Evolutionary conservation across 768 basidiomycete species (phyloP).

Genomic region (Phaeotremella skinneri): DNA sequence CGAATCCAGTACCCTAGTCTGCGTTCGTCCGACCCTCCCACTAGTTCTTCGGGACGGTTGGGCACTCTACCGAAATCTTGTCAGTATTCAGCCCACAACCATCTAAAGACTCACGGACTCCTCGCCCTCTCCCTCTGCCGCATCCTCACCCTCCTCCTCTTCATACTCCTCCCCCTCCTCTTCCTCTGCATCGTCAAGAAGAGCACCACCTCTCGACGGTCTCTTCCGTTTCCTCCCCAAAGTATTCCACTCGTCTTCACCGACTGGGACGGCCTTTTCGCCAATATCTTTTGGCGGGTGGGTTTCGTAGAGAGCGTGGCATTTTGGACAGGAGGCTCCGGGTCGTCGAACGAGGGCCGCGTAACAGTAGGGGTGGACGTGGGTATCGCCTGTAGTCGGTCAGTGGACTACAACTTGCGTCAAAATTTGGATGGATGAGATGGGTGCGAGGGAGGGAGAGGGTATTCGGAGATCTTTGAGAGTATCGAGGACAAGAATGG

Average conservation of each 20-base stretch:
- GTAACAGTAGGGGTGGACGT: constrained; percentile 41
- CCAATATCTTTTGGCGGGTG: constrained; percentile 28
- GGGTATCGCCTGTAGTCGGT: constrained; percentile 39
- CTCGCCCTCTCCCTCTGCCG: not conserved
- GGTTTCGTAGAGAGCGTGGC: constrained; percentile 23
- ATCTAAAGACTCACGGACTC: constrained; percentile 6
- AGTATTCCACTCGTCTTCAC: constrained; percentile 26
- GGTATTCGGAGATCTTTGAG: too few relatives aligned
- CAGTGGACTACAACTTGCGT: too few relatives aligned
- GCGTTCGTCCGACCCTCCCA: constrained; percentile 6
- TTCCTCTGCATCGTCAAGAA: constrained; percentile 22
- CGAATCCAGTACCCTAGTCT: constrained; percentile 1
- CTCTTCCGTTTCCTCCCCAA: constrained; percentile 23
- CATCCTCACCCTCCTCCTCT: constrained; percentile 10
- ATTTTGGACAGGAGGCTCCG: constrained; percentile 29
- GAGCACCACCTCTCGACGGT: constrained; percentile 3
- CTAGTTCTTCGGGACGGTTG: not conserved
- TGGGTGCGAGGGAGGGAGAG: not conserved
- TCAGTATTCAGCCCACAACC: constrained; percentile 7
- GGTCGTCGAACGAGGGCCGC: constrained; percentile 12
- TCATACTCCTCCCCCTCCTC: constrained; percentile 19
- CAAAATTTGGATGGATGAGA: too few relatives aligned
- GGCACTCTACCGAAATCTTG: not conserved
- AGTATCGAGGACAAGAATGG: too few relatives aligned
- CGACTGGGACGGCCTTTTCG: constrained; percentile 33